Evolutionary conservation across 2,329 filamentous ascomycete genomes (phyloP).

Genomic region (Akanthomyces dipterigenus): DNA sequence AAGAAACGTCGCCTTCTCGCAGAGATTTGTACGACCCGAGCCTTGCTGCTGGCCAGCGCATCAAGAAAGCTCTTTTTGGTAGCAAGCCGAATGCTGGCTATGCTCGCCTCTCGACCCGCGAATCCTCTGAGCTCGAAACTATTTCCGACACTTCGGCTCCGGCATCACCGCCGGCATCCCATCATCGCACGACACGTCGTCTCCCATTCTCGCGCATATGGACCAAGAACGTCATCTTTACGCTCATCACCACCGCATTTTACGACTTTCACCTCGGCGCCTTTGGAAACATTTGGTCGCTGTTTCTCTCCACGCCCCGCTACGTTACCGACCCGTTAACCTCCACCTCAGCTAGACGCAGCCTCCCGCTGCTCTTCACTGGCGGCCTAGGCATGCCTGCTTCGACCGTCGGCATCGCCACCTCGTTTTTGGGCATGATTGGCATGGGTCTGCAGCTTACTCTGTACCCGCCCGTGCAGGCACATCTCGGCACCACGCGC

Average conservation of each 20-base stretch:
- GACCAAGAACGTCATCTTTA: conserved; percentile 43
- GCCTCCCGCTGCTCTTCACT: conserved; percentile 48
- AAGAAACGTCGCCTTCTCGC: conserved; percentile 51
- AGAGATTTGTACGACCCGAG: conserved; percentile 40
- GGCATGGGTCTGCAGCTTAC: conserved; percentile 64
- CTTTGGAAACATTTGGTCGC: conserved; percentile 62
- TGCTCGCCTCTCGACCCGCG: conserved; percentile 21
- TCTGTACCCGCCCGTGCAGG: conserved; percentile 60
- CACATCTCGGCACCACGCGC: conserved; percentile 56
- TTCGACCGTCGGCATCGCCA: conserved; percentile 60
- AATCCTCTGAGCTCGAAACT: conserved; percentile 4
- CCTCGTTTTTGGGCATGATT: conserved; percentile 61
- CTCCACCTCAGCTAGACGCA: conserved; percentile 22
- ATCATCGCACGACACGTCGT: conserved; percentile 13
- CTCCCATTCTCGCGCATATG: conserved; percentile 37
- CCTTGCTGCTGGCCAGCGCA: conserved; percentile 27
- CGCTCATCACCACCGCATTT: conserved; percentile 57
- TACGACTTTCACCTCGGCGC: conserved; percentile 65
- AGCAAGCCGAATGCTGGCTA: conserved; percentile 25
- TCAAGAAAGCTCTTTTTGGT: conserved; percentile 25
- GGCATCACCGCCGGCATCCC: conserved; percentile 11
- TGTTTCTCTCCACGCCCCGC: conserved; percentile 64
- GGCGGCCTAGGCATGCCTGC: conserved; percentile 63
- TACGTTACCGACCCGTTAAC: conserved; percentile 23
- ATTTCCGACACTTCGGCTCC: not conserved